phyloP scores from a whole-genome alignment of 2,329 filamentous ascomycete species.

The Basipetospora chlamydospora region DNA sequence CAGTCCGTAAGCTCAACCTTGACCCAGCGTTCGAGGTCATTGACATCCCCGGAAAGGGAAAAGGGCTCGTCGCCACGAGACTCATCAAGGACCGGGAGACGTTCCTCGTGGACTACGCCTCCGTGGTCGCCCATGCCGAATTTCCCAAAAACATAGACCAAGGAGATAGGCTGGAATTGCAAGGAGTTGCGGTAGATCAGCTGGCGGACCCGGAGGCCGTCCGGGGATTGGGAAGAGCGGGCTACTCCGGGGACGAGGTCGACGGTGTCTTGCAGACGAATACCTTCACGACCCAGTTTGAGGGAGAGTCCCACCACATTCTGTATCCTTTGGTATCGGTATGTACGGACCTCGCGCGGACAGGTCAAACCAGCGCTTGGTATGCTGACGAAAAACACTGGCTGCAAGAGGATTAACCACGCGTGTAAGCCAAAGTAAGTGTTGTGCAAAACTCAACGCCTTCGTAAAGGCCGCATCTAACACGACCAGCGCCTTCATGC shows the following conservation, averaged over 20 bases:
- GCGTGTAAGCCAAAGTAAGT: constrained; percentile 7
- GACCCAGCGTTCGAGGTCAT: not conserved
- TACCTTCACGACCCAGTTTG: constrained; percentile 1
- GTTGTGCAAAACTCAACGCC: not conserved
- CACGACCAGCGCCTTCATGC: constrained; percentile 2
- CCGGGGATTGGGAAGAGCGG: not conserved
- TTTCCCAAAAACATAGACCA: not conserved
- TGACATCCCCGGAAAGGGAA: constrained; percentile 3
- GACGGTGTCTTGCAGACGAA: constrained; percentile 6
- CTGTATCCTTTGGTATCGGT: constrained; percentile 4
- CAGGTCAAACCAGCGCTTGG: not conserved
- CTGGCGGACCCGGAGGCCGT: constrained; percentile 2
- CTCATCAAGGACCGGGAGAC: constrained; percentile 4
- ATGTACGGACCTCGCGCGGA: not conserved
- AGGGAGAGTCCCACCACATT: not conserved
- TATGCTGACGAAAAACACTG: not conserved
- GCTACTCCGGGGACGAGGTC: not conserved
- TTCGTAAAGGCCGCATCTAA: not conserved
- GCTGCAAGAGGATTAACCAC: constrained; percentile 5
- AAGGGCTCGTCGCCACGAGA: constrained; percentile 6
- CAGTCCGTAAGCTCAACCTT: not conserved
- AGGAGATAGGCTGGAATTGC: not conserved
- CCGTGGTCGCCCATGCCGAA: not conserved
- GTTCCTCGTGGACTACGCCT: constrained; percentile 3
- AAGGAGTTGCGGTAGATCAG: constrained; percentile 1